Percentiles rank a stretch among this genome's conserved stretches.
These are phyloP conservation scores for Plasmopara viticola DNA, from an alignment of 352 stramenopile species.

Conservation along the genomic window DNA sequence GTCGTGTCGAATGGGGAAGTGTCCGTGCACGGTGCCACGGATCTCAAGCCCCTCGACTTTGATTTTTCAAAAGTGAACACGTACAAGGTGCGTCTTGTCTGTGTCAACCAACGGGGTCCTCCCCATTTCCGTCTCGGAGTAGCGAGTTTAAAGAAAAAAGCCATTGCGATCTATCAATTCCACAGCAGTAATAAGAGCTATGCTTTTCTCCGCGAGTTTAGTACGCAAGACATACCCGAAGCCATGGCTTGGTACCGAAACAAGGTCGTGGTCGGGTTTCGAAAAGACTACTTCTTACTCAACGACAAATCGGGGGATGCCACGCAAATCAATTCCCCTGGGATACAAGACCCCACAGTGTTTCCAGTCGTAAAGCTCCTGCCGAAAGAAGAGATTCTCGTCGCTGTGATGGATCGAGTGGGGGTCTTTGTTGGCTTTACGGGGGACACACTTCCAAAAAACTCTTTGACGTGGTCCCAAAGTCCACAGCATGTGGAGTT, in stretches of 20 bases:
- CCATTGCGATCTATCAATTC: conserved; percentile 80
- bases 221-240: conserved; percentile 66
- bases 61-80: conserved; percentile 77
- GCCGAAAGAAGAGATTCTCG: conserved; percentile 78
- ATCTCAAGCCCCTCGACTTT: conserved; percentile 68
- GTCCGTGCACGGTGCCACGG: conserved; percentile 66
- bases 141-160: conserved; percentile 54
- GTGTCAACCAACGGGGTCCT: conserved; percentile 79
- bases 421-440: conserved; percentile 78
- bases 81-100: conserved; percentile 62
- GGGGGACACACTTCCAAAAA: conserved; percentile 71
- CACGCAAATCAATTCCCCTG: conserved; percentile 59
- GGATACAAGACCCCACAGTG: conserved; percentile 59
- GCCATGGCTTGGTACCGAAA: conserved; percentile 85
- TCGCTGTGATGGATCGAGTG: conserved; percentile 78
- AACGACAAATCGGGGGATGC: conserved; percentile 81
- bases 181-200: conserved; percentile 75
- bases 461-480: conserved; percentile 80
- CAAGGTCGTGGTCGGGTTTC: conserved; percentile 76
- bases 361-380: conserved; percentile 74
- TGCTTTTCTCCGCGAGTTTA: conserved; percentile 70
- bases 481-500: conserved; percentile 68
- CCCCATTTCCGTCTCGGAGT: conserved; percentile 79
- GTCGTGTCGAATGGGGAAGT: conserved; percentile 72
- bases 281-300: conserved; percentile 71